Evolutionary conservation across 768 basidiomycete species (phyloP), one percentile per base, ranked within the genome.

Genomic region (Trametes elegans): DNA sequence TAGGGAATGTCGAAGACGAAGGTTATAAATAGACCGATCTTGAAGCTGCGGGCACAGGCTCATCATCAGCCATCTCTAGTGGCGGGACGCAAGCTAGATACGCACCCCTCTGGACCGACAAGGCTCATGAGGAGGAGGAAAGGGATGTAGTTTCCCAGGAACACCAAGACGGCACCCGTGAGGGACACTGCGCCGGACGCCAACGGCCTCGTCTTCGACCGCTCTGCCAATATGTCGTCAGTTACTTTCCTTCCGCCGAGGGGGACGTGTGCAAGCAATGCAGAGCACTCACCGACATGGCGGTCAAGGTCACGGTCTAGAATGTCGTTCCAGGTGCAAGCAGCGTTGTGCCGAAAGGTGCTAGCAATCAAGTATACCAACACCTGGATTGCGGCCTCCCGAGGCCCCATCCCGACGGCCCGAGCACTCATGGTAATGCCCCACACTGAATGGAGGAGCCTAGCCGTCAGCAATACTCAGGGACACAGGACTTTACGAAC

Each of bases 201-300:
- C 3, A 73, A 53, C 1, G 72, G 70, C 2, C 70, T 59, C 26
- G 63, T 62, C 52, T 66, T 68, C 28, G 67, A 66, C 7, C 72
- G 62, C 26, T 70, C 72, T 73, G 34, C 10, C 34, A n/a, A 35
- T 35, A n/a, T n/a, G 34, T n/a, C 3, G 10, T 35, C 34, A 35
- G 10, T 13, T 35, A 35, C 4, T 35, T n/a, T 13, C 10, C 11
- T 35, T n/a, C 11, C 10, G 9, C 11, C 3, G 34, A 13, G 9
- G 13, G n/a, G 5, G 34, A 10, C 13, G 34, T n/a, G 10, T 35
- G n/a, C 34, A 35, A 13, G 13, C 18, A 1, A 27, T 4, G 38
- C n/a, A 28, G 7, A 38, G 3, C 18, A 59, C 70, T 34, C 39
- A 68, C 73, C 74, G 54, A 75, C 74, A 58, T 65, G 66, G 5